Evolutionary conservation across 768 basidiomycete species (phyloP).

Genomic region (Psilocybe tampanensis): DNA sequence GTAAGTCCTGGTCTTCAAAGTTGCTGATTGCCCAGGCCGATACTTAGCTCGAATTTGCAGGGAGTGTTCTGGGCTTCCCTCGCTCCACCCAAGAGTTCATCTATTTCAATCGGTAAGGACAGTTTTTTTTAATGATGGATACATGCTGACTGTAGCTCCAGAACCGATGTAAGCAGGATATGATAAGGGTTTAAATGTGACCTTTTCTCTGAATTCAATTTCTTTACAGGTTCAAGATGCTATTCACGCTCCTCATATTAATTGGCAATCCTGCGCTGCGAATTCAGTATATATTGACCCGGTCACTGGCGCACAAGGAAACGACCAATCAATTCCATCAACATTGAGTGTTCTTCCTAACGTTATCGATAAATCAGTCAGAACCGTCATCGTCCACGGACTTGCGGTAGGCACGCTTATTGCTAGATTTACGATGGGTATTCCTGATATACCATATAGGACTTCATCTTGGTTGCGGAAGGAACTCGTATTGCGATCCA

Average conservation of each 20-base stretch:
- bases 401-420: constrained; percentile 46
- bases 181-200: constrained; percentile 2
- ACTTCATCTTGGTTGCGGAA: constrained; percentile 45
- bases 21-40: neutral
- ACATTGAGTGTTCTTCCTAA: constrained; percentile 65
- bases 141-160: neutral
- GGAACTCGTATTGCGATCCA: constrained; percentile 59
- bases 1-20: constrained; percentile 23
- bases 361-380: constrained; percentile 69
- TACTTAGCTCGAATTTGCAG: constrained; percentile 20
- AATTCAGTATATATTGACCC: constrained; percentile 55
- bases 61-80: constrained; percentile 74
- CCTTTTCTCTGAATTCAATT: constrained; percentile 37
- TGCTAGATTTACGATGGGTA: too few relatives aligned
- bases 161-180: constrained; percentile 15
- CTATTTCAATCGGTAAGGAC: constrained; percentile 51
- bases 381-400: constrained; percentile 68
- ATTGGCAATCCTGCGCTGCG: constrained; percentile 58
- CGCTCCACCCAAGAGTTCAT: constrained; percentile 56
- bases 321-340: constrained; percentile 60
- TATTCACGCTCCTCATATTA: constrained; percentile 67
- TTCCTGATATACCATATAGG: constrained; percentile 21
- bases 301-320: constrained; percentile 32
- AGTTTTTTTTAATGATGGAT: neutral
- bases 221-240: constrained; percentile 41